Evolutionary conservation across 371 early-diverging fungal genomes (phyloP), one percentile per base, ranked within the genome.

Genomic region (Thermomucor indicae-seudaticae): DNA sequence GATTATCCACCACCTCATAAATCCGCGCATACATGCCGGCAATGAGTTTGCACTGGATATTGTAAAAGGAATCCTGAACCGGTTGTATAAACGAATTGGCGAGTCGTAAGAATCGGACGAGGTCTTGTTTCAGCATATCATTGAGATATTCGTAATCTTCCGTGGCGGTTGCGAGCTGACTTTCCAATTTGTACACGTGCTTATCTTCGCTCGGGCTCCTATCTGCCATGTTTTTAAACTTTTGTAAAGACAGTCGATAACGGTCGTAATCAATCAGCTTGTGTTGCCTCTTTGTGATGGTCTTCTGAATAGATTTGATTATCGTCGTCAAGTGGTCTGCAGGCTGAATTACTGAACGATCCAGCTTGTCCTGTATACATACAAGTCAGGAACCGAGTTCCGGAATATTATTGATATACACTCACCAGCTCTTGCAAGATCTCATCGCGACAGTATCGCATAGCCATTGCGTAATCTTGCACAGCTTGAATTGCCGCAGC

Each of bases 221-320:
- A 29, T 85, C 80, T 22, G 68, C 64, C 57, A 80, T 84, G 25
- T 77, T 81, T 25, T 64, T 57, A 25, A 87, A 52, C 53, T 85
- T 86, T 46, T 75, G 70, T 34, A 84, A 66, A 3, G 68, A 58
- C 35, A 67, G 67, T 25, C 80, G 67, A 62, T 78, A 78, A 30
- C 91, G 81, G 53, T 90, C 91, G 57, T 80, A 89, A 62, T 90
- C 91, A 25, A 88, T 52, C 38, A 85, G 69, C 62, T 90, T 90
- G 67, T 86, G 89, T 19, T 72, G 73, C 2, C 89, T 76, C 65
- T 90, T 90, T 27, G 64, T 70, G 29, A 88, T 82, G 10, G 80
- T 62, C 51, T 79, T 84, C 48, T 78, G 75, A 32, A 90, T 84
- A 25, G 65, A 39, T 47, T 81, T 80, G 55, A 83, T 64, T 16